A percentile compares a stretch with the other conserved stretches of the same genome.
Conservation (phyloP, 345 rosid species). For the Salix dunnii region DNA sequence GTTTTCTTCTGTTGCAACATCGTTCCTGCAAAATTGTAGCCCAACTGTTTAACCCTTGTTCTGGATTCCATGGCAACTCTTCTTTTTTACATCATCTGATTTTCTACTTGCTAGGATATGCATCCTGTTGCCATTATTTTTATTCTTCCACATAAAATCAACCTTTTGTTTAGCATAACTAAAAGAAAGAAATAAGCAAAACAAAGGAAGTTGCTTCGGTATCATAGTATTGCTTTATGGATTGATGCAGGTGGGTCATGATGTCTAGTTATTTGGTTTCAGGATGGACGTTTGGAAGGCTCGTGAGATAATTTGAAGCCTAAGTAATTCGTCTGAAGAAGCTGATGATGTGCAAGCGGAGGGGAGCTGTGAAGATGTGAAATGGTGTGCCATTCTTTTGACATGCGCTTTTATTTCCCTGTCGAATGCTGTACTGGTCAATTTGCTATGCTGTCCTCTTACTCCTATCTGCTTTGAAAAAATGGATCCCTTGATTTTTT, state of each 20-base stretch:
- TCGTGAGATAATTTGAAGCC: neutral
- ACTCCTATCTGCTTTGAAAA: neutral
- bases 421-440: neutral
- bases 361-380: neutral
- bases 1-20: neutral
- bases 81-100: neutral
- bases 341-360: neutral
- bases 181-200: neutral
- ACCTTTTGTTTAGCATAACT: neutral
- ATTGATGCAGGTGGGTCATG: neutral
- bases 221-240: neutral
- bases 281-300: neutral
- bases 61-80: neutral
- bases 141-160: neutral
- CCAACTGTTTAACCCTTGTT: neutral
- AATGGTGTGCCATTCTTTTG: neutral
- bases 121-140: neutral
- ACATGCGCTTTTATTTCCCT: neutral
- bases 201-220: neutral
- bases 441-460: neutral
- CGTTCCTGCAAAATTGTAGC: neutral
- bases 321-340: neutral
- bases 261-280: neutral
- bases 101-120: neutral
- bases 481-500: neutral